Percentiles rank a stretch among this genome's conserved stretches.
Conservation (phyloP, 1,284 basidiomycete genomes). For the Cryptococcus sp. region DNA sequence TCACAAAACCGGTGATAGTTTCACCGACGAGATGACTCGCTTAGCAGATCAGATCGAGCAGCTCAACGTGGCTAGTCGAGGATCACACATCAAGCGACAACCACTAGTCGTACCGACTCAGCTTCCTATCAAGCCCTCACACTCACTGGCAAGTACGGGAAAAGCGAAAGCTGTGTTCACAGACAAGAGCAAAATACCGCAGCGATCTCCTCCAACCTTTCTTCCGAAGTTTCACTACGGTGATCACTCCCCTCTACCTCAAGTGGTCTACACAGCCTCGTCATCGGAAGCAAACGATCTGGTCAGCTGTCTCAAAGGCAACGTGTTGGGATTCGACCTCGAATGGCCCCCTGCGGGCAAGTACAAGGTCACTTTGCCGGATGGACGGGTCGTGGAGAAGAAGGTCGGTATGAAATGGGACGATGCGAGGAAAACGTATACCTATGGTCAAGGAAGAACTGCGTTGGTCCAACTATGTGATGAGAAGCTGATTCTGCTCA, state of each 20-base stretch:
- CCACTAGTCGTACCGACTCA: neutral
- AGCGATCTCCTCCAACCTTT: neutral
- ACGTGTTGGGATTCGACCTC: slow-evolving; percentile 45
- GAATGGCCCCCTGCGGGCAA: slow-evolving; percentile 43
- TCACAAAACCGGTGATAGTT: neutral
- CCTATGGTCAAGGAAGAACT: slow-evolving; percentile 36
- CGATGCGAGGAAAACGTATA: slow-evolving; percentile 10
- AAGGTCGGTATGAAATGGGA: slow-evolving; percentile 25
- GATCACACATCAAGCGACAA: neutral
- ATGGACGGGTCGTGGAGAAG: slow-evolving; percentile 1
- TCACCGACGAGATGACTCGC: slow-evolving; percentile 4
- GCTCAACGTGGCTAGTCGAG: neutral
- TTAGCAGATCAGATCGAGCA: neutral
- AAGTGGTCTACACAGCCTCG: slow-evolving; percentile 38
- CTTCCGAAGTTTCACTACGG: slow-evolving; percentile 32
- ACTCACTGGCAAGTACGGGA: no score
- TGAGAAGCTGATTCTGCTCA: slow-evolving; percentile 44
- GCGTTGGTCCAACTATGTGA: slow-evolving; percentile 52
- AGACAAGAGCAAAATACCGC: neutral
- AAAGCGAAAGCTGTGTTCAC: no score
- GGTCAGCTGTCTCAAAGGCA: slow-evolving; percentile 33
- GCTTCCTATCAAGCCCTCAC: neutral
- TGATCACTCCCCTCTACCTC: slow-evolving; percentile 16
- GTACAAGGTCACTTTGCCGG: slow-evolving; percentile 5
- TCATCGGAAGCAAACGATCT: slow-evolving; percentile 40